Evolutionary conservation across 1,284 basidiomycete species (phyloP), one percentile per base, ranked within the genome.

Genomic region (Agaricales sp.): DNA sequence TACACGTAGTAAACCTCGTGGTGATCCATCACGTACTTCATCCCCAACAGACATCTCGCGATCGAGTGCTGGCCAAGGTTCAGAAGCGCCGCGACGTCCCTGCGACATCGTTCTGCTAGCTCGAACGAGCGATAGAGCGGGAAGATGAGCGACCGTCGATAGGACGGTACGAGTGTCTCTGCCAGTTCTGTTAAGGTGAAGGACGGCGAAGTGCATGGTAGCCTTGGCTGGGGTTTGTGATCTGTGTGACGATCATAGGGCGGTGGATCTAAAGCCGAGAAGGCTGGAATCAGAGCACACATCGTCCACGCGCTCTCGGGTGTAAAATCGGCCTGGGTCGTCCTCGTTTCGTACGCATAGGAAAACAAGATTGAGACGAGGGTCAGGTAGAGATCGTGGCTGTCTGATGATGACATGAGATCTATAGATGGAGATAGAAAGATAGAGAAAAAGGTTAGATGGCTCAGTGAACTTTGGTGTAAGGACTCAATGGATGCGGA

Each of bases 271-370:
- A 90, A 76, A 1, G 87, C 83, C 22, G 86, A 78, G 63, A 90
- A 87, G 2, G 78, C 77, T 41, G 87, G 80, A 4, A 76, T 77
- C 48, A 90, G 70, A 37, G 67, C 70, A 55, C 78, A 74, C 48
- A 90, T 71, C 2, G 87, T 90, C 87, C 87, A 90, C 18, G 85
- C 81, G 59, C 87, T 90, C 63, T 91, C 87, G 12, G 86, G 74
- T 2, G 83, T 88, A 19, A 86, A 77, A 54, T 90, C 87, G 46
- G 71, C 69, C 54, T 83, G 77, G 0, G 80, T 87, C 4, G 81
- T 86, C 39, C 87, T 78, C 45, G 75, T 72, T 54, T 91, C 87
- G 61, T 91, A 91, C 4, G 77, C 74, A 57, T 82, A 80, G 8
- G 85, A 73, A 63, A 88, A 88, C 20, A 91, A 71, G 14, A 91